A percentile compares a stretch with the other conserved stretches of the same genome.
Evolutionary conservation across 768 basidiomycete species (phyloP).

Genomic region (Lentinus tigrinus): DNA sequence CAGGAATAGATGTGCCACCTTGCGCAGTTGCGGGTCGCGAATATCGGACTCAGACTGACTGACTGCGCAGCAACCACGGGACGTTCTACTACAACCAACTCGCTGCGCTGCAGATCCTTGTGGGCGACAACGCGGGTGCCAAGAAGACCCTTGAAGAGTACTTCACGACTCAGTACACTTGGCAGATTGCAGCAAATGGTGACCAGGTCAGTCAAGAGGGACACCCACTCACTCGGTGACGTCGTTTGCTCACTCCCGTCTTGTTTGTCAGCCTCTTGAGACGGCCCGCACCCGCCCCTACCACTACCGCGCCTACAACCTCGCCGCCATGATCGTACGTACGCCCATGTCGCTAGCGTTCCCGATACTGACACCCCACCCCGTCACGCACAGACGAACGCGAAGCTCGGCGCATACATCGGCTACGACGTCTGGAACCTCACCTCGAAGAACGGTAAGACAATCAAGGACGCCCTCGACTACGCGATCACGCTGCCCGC

Average conservation of each 20-base stretch:
- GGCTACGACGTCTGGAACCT: conserved; percentile 48
- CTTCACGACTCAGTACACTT: conserved; percentile 48
- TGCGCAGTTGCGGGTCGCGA: not conserved
- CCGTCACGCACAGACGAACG: conserved; percentile 45
- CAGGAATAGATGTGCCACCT: not conserved
- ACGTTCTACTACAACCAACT: conserved; percentile 63
- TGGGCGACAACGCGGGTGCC: conserved; percentile 50
- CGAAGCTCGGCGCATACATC: conserved; percentile 49
- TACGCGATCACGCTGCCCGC: conserved; percentile 49
- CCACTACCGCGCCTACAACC: conserved; percentile 68
- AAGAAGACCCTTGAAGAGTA: conserved; percentile 44
- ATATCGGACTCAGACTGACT: not conserved
- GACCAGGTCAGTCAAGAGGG: conserved; percentile 45
- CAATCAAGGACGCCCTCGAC: conserved; percentile 59
- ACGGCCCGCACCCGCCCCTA: conserved; percentile 59
- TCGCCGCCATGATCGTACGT: conserved; percentile 65
- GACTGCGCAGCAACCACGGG: conserved; percentile 55
- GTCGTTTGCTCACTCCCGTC: not conserved
- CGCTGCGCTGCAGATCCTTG: conserved; percentile 53
- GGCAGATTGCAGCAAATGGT: conserved; percentile 55
- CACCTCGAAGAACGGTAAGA: conserved; percentile 48
- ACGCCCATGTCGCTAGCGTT: not conserved
- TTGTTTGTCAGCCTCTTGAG: conserved; percentile 50
- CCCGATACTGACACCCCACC: not conserved
- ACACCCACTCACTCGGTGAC: not conserved